These are phyloP conservation scores for Kalanchoe fedtschenkoi DNA, from an alignment of 164 flowering plant species.

Conservation along the genomic window DNA sequence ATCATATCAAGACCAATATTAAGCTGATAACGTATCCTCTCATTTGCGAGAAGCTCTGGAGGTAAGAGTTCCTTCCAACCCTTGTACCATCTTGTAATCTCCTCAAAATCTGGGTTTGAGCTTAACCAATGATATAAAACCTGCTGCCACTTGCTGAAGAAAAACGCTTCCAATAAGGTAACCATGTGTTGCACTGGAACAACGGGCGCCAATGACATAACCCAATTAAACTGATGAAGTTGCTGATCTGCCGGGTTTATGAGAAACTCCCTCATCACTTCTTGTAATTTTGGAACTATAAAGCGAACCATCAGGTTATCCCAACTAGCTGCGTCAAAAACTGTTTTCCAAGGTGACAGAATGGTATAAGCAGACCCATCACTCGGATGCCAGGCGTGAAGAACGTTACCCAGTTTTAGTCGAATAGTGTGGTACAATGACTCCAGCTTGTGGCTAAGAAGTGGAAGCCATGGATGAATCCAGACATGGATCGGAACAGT, in stretches of 20 bases:
- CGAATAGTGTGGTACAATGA: slow-evolving; percentile 56
- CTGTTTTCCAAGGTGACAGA: slow-evolving; percentile 83
- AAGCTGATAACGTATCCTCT: slow-evolving; percentile 59
- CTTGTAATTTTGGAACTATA: slow-evolving; percentile 65
- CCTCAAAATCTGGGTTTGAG: slow-evolving; percentile 65
- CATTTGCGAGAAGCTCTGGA: slow-evolving; percentile 60
- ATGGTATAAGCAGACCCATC: slow-evolving; percentile 71
- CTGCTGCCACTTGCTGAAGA: slow-evolving; percentile 83
- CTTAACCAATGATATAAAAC: slow-evolving; percentile 86
- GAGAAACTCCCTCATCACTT: slow-evolving; percentile 59
- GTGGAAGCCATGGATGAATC: slow-evolving; percentile 93
- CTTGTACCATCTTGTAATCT: slow-evolving; percentile 65
- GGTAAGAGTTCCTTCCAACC: slow-evolving; percentile 83
- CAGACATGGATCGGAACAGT: slow-evolving; percentile 78
- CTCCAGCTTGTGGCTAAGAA: slow-evolving; percentile 68
- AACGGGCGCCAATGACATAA: slow-evolving; percentile 65
- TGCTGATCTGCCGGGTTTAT: slow-evolving; percentile 74
- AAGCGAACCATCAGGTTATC: slow-evolving; percentile 63
- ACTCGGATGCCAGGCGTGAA: slow-evolving; percentile 89
- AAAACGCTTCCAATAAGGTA: slow-evolving; percentile 58
- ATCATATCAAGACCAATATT: slow-evolving; percentile 73
- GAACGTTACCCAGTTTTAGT: slow-evolving; percentile 59
- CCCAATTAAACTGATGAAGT: slow-evolving; percentile 74
- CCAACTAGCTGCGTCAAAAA: slow-evolving; percentile 85
- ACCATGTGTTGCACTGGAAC: slow-evolving; percentile 87